These are phyloP conservation scores for Hamiltosporidium tvaerminnensis DNA, from an alignment of 371 early-diverging fungal species.

Conservation along the genomic window DNA sequence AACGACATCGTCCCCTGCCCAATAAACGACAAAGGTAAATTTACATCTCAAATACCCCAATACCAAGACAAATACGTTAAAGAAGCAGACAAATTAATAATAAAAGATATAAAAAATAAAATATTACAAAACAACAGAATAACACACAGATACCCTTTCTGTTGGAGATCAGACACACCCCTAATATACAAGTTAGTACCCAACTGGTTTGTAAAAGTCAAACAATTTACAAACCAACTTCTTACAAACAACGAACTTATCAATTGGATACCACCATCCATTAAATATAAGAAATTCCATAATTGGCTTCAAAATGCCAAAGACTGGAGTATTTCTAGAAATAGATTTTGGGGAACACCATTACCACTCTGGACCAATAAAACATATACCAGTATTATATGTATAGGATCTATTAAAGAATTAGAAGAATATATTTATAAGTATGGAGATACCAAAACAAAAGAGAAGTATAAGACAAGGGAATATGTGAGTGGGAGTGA, in stretches of 20 bases:
- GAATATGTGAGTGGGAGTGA: too few relatives aligned
- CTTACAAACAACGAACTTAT: slow-evolving; percentile 71
- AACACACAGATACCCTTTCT: slow-evolving; percentile 78
- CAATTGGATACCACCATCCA: slow-evolving; percentile 87
- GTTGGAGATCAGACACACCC: slow-evolving; percentile 95
- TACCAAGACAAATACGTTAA: slow-evolving; percentile 61
- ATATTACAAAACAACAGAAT: slow-evolving; percentile 53
- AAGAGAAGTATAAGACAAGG: too few relatives aligned
- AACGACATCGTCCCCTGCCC: slow-evolving; percentile 73
- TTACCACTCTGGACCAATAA: slow-evolving; percentile 93
- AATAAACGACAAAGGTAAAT: slow-evolving; percentile 74
- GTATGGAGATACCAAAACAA: slow-evolving; percentile 57
- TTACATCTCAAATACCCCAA: slow-evolving; percentile 63
- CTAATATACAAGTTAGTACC: slow-evolving; percentile 92
- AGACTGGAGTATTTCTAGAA: slow-evolving; percentile 97
- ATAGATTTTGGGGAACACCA: slow-evolving; percentile 99
- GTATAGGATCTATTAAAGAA: slow-evolving; percentile 82
- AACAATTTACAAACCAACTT: slow-evolving; percentile 66
- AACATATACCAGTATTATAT: slow-evolving; percentile 59
- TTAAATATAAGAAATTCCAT: slow-evolving; percentile 88
- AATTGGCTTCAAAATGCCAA: slow-evolving; percentile 94
- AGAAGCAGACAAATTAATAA: slow-evolving; percentile 86
- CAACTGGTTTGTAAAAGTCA: slow-evolving; percentile 90
- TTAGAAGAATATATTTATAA: slow-evolving; percentile 73
- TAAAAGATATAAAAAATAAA: slow-evolving; percentile 38